Conservation (phyloP, 768 basidiomycete genomes). For the Boletus rubropictus region DNA sequence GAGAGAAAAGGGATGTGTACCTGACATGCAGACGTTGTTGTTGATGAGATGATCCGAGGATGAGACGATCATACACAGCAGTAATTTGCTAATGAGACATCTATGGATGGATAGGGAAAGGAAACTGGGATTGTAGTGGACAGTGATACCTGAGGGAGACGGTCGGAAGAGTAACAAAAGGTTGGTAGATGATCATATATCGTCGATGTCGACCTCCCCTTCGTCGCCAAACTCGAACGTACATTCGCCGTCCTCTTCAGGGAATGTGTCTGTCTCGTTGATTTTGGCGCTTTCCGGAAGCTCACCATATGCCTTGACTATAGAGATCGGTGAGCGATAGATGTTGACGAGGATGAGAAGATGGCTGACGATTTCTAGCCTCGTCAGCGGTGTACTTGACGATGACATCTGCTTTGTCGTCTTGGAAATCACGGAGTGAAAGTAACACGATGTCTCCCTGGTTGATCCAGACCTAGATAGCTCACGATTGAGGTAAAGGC, state of each 20-base stretch:
- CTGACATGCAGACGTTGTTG: constrained; percentile 62
- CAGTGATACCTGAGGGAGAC: constrained; percentile 9
- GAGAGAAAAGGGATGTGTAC: constrained; percentile 64
- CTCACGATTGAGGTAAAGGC: constrained; percentile 3
- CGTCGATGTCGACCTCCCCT: constrained; percentile 85
- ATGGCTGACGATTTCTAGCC: constrained; percentile 64
- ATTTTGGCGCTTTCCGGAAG: constrained; percentile 94
- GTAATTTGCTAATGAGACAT: constrained; percentile 18
- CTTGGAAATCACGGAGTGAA: constrained; percentile 97
- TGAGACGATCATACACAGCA: constrained; percentile 16
- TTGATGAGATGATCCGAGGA: constrained; percentile 28
- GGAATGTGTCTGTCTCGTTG: constrained; percentile 93
- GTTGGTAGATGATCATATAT: constrained; percentile 76
- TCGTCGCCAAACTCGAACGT: constrained; percentile 89
- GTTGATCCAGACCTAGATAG: constrained; percentile 91
- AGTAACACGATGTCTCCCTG: constrained; percentile 95
- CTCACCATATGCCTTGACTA: constrained; percentile 97
- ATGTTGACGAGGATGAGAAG: neutral
- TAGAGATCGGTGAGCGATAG: constrained; percentile 5
- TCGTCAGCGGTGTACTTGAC: constrained; percentile 99
- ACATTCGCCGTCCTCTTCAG: constrained; percentile 85
- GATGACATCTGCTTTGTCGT: constrained; percentile 98
- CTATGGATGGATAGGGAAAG: constrained; percentile 18
- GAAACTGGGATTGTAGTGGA: constrained; percentile 9
- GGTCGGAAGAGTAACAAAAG: constrained; percentile 7